Evolutionary conservation across 495 filamentous ascomycete genomes (phyloP), one percentile per base, ranked within the genome.

Genomic region (Delitschia confertaspora): DNA sequence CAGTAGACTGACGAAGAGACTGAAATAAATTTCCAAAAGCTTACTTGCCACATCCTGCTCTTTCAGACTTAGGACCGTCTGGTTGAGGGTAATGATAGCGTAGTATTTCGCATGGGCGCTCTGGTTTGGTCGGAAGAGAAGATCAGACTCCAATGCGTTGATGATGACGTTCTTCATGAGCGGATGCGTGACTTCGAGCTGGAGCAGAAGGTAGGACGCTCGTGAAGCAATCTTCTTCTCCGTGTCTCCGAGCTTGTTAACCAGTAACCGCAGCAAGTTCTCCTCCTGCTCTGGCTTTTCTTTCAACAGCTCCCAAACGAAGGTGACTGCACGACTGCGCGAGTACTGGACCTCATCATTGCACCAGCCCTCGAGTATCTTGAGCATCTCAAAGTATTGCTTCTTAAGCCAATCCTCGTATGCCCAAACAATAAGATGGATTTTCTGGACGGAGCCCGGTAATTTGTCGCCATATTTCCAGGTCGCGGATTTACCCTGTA

Each of bases 261-360:
- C 85, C 37, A 98, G 61, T 25, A 98, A 68, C 30, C 93, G 75
- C 34, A 98, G 69, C 30, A 98, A 69, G 59, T 98, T 98, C 24
- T 88, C 80, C 63, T 98, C 91, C 59, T 98, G 93, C 62, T 98
- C 91, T 1, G 91, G 91, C 64, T 95, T 98, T 62, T 91, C 87
- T 60, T 82, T 86, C 22, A 98, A 71, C 10, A 98, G 69, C 49
- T 91, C 86, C 56, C 75, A 95, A 22, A 95, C 80, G 39, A 89
- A 89, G 36, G 83, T 88, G 11, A 96, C 68, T 10, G 89, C 83
- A 44, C 85, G 78, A 14, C 78, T 80, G 42, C 89, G 75, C 11
- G 93, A 83, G 61, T 88, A 95, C 55, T 88, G 85, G 29, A 98
- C 80, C 64, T 95, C 88, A 55, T 98, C 91, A 36, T 80, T 83